Evolutionary conservation across 768 basidiomycete genomes (phyloP), one percentile per base, ranked within the genome.

Genomic region (Lactarius sanguifluus): DNA sequence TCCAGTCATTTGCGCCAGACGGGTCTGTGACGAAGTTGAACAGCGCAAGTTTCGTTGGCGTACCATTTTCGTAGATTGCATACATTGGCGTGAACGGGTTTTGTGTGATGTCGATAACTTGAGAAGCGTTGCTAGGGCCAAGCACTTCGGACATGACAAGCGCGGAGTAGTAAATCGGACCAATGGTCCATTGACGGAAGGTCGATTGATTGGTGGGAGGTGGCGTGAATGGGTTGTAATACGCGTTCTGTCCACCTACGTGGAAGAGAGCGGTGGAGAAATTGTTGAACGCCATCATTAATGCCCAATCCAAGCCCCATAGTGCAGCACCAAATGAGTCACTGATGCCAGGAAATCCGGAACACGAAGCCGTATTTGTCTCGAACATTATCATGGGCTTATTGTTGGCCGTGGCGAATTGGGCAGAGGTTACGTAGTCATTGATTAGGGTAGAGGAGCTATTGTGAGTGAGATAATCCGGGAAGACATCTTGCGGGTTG

Each of bases 1-100:
- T 82, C 66, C 84, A 83, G 57, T 83, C 79, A 70, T 79, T 85
- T 0, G 79, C 82, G 6, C 87, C 88, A 3, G 79, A 78, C 0
- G 79, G 66, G 71, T 92, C 90, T 32, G 82, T 80, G 52, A 91
- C 80, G 71, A 83, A 93, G 75, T 94, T 94, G 78, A 92, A 83
- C 59, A 94, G 72, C 9, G 85, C 87, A 1, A 91, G 80, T 52
- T 87, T 82, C 10, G 81, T 80, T 4, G 88, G 83, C 4, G 74
- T 78, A 20, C 85, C 85, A 64, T 88, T 82, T 74, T 94, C 90
- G 73, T 92, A 93, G 61, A 94, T 83, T 7, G 83, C 89, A 73
- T 92, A 73, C 60, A 83, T 80, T 65, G 91, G 88, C 6, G 87
- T 89, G 69, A 77, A 84, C 16, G 71, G 72, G 70, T 83, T 85